Percentiles rank a stretch among this genome's conserved stretches.
These are phyloP conservation scores for Trichoderma sp. DNA, from an alignment of 2,329 filamentous ascomycete genomes.

Conservation along the genomic window DNA sequence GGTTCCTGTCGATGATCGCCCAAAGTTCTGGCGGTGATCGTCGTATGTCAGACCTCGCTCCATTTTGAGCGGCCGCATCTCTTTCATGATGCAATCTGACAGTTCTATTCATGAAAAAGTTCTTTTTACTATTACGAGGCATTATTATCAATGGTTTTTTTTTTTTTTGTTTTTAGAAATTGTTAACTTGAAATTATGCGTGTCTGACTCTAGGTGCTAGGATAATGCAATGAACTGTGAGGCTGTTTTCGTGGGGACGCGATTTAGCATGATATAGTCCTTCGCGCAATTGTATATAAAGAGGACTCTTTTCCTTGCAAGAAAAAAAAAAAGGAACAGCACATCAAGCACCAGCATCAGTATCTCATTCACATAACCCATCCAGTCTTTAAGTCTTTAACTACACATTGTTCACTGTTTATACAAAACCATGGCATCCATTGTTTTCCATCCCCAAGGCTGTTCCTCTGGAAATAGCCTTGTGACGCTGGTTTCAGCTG, in stretches of 20 bases:
- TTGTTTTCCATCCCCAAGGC: conserved; percentile 8
- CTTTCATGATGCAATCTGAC: conserved; percentile 15
- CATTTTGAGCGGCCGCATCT: background rate
- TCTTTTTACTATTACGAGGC: background rate
- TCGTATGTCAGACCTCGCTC: background rate
- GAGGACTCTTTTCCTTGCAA: background rate
- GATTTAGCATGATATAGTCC: background rate
- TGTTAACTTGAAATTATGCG: background rate
- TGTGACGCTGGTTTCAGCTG: conserved; percentile 16
- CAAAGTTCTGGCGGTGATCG: background rate
- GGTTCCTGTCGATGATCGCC: background rate
- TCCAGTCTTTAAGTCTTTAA: background rate
- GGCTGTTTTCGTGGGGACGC: background rate
- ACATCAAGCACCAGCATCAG: background rate
- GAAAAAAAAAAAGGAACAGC: background rate
- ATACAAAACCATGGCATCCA: background rate
- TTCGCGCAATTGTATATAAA: background rate
- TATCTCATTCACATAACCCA: background rate
- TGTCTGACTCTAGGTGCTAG: background rate
- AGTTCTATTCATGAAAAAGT: background rate
- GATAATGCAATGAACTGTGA: background rate
- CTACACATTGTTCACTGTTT: background rate
- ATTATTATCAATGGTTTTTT: background rate
- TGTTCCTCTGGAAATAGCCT: conserved; percentile 5
- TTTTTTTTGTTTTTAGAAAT: too few relatives aligned